Evolutionary conservation across 371 early-diverging fungal species (phyloP), one percentile per base, ranked within the genome.

Genomic region (Circinella umbellata): DNA sequence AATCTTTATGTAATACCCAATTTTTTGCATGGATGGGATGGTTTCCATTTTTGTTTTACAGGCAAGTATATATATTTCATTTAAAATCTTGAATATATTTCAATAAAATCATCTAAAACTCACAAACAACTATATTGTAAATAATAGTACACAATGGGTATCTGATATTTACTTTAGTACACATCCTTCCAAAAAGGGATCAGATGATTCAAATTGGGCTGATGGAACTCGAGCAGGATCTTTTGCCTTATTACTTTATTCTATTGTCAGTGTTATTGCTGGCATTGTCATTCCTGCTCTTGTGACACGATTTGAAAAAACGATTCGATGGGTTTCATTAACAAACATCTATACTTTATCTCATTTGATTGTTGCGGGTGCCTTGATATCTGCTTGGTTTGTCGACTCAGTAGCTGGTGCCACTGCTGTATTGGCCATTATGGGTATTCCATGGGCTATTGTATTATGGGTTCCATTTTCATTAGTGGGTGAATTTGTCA

Each of bases 1-100:
- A 90, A 65, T 73, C 81, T 53, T 75, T 95, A 34, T 94, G 94
- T 70, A 89, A 90, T 64, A 89, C 91, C 0, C 95, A 95, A 65
- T 91, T 95, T 74, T 92, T 90, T 79, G 89, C 90, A 13, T 95
- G 94, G 94, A 86, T 94, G 87, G 94, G 92, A n/a, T 93, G 94
- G 92, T 95, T 95, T 71, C 93, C 94, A 0, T 90, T 88, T 65
- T 69, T 90, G 54, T 88, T 90, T 61, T 90, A 88, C 74, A 85
- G 81, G 71, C 79, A 76, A 51, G 2, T n/a, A 13, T 4, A 13
- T 51, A 51, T n/a, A 5, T 51, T 51, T 27, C 27, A 27, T 27
- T 27, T 1, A 27, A 27, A 27, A 27, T 27, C 27, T 27, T 27
- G 2, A 27, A 27, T 27, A 27, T 1, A 27, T 27, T 1, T 1